These are phyloP conservation scores for Magnaporthiopsis incrustans DNA, from an alignment of 2,329 filamentous ascomycete genomes.

Conservation along the genomic window DNA sequence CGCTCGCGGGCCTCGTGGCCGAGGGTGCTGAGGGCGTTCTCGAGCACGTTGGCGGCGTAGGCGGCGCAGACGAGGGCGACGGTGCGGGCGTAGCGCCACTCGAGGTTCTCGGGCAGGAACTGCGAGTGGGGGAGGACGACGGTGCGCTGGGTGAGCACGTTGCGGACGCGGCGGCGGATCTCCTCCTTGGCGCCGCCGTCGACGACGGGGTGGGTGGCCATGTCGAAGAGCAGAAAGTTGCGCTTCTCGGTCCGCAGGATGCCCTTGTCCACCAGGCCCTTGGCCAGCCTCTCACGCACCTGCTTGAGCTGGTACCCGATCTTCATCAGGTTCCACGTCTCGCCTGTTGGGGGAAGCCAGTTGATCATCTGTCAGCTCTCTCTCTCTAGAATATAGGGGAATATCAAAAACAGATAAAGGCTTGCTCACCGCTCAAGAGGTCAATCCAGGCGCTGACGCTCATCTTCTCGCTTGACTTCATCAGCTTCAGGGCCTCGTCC, in stretches of 20 bases:
- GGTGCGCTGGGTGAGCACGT: constrained; percentile 86
- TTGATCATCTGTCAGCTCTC: constrained; percentile 2
- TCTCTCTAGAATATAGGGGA: neutral
- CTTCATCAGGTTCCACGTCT: constrained; percentile 99
- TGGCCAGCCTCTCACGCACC: constrained; percentile 92
- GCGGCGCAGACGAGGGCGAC: constrained; percentile 96
- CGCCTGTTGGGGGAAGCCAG: constrained; percentile 48
- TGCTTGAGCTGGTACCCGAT: constrained; percentile 99
- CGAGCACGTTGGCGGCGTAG: constrained; percentile 94
- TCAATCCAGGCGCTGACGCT: constrained; percentile 99
- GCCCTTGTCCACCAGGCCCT: constrained; percentile 96
- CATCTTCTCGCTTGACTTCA: constrained; percentile 99
- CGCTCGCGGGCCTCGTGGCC: constrained; percentile 91
- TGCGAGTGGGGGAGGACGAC: constrained; percentile 80
- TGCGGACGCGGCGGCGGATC: constrained; percentile 85
- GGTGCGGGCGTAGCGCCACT: constrained; percentile 87
- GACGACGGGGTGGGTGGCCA: constrained; percentile 96
- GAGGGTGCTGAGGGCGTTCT: constrained; percentile 91
- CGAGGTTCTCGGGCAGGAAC: constrained; percentile 88
- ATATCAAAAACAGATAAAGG: neutral
- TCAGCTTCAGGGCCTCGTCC: constrained; percentile 98
- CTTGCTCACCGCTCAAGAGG: constrained; percentile 78
- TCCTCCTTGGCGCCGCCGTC: constrained; percentile 97
- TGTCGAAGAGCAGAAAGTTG: constrained; percentile 99
- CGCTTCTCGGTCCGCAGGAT: constrained; percentile 97